Base-by-base conservation (phyloP, 2,329 filamentous ascomycete genomes). In the Dothistroma septosporum region DNA sequence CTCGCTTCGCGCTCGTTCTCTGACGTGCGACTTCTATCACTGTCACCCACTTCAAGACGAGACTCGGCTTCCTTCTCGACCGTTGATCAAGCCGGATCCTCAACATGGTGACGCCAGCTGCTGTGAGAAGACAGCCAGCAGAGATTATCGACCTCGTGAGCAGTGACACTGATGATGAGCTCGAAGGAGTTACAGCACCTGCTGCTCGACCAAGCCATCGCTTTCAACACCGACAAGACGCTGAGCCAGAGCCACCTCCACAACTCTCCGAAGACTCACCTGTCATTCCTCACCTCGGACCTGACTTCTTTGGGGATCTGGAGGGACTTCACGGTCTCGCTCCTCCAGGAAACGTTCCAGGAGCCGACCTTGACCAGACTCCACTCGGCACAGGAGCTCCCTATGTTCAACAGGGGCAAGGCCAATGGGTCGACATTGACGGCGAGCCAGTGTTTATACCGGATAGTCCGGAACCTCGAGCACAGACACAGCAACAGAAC, bases 91-190 rank as follows among this genome's bases (percentile, higher is more conserved):
- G 14, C n/a, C n/a, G 9, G 41, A 4, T 19, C 41, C 16, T 9
- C 41, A 44, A 8, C 5, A 44, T 44, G 22, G 28, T 21, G 2
- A 50, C 28, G 21, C 28, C 47, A 11, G 47, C 47, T n/a, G 9
- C 47, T 21, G 12, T 6, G 12, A 50, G 22, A 28, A n/a, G 22
- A 12, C 58, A 49, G 28, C 53, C 48, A 10, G 57, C 57, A 21
- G 61, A 61, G 16, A 59, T 70, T 35, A 66, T 70, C 56, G 66
- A 70, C 53, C 64, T 70, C 7, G 48, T 65, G 46, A 66, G 64
- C 31, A 65, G 63, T 60, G 67, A 68, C 37, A 61, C 64, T 16
- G 62, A 66, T 7, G 66, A 70, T 50, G 61, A 60, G 31, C 61
- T 33, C 10, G 47, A 59, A 35, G 41, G 21, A 44, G 52, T 44